These are phyloP conservation scores for Pseudopithomyces chartarum DNA, from an alignment of 2,329 filamentous ascomycete species.

Conservation along the genomic window DNA sequence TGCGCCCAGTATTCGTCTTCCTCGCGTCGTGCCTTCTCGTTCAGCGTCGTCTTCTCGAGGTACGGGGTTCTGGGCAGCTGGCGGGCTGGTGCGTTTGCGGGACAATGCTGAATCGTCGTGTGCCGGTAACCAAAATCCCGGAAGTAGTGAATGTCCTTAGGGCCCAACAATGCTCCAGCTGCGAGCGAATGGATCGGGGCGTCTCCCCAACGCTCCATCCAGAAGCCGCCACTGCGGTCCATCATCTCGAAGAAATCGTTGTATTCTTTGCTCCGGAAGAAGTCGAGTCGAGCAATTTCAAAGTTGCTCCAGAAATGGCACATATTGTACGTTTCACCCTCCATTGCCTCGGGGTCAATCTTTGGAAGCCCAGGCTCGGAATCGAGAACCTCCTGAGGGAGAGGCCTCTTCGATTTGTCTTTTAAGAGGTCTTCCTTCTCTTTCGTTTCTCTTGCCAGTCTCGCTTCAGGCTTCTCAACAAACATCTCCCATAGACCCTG, in stretches of 20 bases:
- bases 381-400: constrained; percentile 81
- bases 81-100: constrained; percentile 87
- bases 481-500: constrained; percentile 99
- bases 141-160: constrained; percentile 95
- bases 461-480: constrained; percentile 73
- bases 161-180: constrained; percentile 81
- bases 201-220: constrained; percentile 99
- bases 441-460: constrained; percentile 43
- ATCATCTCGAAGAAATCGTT: constrained; percentile 99
- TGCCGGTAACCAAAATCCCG: constrained; percentile 98
- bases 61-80: constrained; percentile 82
- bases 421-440: constrained; percentile 61
- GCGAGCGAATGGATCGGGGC: constrained; percentile 97
- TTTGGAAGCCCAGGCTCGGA: constrained; percentile 77
- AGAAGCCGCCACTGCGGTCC: constrained; percentile 97
- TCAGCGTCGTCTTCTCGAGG: constrained; percentile 78
- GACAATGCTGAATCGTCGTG: constrained; percentile 98
- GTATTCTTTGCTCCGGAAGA: constrained; percentile 97
- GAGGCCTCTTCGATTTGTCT: constrained; percentile 67
- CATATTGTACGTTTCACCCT: constrained; percentile 99
- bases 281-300: constrained; percentile 91
- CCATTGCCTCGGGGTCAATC: constrained; percentile 91
- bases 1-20: constrained; percentile 97
- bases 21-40: constrained; percentile 82
- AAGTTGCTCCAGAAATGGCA: constrained; percentile 99